Percentiles rank a stretch among this genome's conserved stretches.
phyloP scores from a whole-genome alignment of 1,284 basidiomycete genomes.

The Cryptococcus sp. region DNA sequence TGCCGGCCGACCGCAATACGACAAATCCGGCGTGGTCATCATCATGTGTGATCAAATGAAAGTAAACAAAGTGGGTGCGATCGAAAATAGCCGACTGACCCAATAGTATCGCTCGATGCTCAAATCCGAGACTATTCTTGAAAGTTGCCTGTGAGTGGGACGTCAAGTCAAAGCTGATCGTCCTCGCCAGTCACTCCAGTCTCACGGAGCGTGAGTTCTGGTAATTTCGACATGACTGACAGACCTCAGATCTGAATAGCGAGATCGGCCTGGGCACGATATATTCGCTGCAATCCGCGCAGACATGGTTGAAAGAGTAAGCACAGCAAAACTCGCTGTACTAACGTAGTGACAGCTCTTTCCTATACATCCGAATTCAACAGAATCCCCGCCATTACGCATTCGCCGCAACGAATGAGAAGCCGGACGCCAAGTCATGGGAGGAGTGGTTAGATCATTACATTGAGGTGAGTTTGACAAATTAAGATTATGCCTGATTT shows the following conservation, averaged over 20 bases:
- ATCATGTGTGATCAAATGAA: slow-evolving; percentile 45
- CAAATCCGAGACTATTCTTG: slow-evolving; percentile 64
- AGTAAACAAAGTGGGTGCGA: slow-evolving; percentile 27
- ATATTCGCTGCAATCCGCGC: slow-evolving; percentile 63
- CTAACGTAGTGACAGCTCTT: slow-evolving; percentile 57
- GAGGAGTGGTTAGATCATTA: slow-evolving; percentile 73
- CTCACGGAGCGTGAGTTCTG: slow-evolving; percentile 66
- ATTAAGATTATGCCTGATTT: not conserved
- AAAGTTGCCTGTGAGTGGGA: slow-evolving; percentile 65
- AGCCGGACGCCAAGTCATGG: slow-evolving; percentile 29
- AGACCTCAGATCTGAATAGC: slow-evolving; percentile 69
- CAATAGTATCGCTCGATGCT: slow-evolving; percentile 48
- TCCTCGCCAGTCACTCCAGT: slow-evolving; percentile 61
- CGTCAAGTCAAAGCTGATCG: slow-evolving; percentile 2
- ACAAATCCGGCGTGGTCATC: slow-evolving; percentile 52
- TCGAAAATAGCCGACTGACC: not conserved
- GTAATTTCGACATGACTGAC: not conserved
- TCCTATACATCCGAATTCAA: slow-evolving; percentile 78
- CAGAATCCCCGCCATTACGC: slow-evolving; percentile 76
- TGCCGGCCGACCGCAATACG: slow-evolving; percentile 90
- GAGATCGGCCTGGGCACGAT: slow-evolving; percentile 86
- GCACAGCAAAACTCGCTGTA: not conserved
- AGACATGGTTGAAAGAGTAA: slow-evolving; percentile 68
- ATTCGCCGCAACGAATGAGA: slow-evolving; percentile 43
- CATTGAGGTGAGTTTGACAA: slow-evolving; percentile 54